Evolutionary conservation across 352 stramenopile species (phyloP).

Genomic region (Pythium scleroteichum): DNA sequence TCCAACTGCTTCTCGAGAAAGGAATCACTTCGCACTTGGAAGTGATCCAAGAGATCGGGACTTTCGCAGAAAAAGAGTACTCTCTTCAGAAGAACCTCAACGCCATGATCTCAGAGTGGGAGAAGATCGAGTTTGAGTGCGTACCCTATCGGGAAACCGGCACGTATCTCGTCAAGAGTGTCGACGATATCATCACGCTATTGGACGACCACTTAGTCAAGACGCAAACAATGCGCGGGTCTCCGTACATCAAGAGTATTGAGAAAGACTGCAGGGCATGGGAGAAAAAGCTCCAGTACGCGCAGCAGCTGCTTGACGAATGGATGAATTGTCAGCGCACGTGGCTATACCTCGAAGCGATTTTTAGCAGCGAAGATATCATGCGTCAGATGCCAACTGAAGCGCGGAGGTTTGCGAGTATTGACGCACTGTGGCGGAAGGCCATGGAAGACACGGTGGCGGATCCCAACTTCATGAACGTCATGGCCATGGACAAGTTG

Average conservation of each 20-base stretch:
- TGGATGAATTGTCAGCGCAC: slow-evolving; percentile 94
- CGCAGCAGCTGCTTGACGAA: slow-evolving; percentile 92
- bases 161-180: slow-evolving; percentile 86
- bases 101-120: slow-evolving; percentile 95
- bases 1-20: slow-evolving; percentile 78
- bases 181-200: slow-evolving; percentile 91
- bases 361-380: slow-evolving; percentile 95
- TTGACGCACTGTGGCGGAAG: slow-evolving; percentile 91
- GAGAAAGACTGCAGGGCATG: slow-evolving; percentile 90
- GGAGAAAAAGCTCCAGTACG: slow-evolving; percentile 89
- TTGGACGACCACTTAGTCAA: slow-evolving; percentile 95
- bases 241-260: slow-evolving; percentile 94
- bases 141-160: slow-evolving; percentile 92
- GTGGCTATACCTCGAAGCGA: slow-evolving; percentile 96
- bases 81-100: slow-evolving; percentile 92
- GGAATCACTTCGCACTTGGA: slow-evolving; percentile 89
- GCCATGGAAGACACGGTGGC: slow-evolving; percentile 91
- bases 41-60: slow-evolving; percentile 87
- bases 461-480: slow-evolving; percentile 89
- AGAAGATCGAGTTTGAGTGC: slow-evolving; percentile 92
- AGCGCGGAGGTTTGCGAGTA: slow-evolving; percentile 83
- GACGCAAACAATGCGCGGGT: slow-evolving; percentile 94
- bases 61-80: slow-evolving; percentile 95
- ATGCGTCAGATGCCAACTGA: slow-evolving; percentile 95
- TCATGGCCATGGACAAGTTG: slow-evolving; percentile 89